Percentiles rank a stretch among this genome's conserved stretches.
Conservation (phyloP, 371 early-diverging fungal species). For the Apophysomyces variabilis region DNA sequence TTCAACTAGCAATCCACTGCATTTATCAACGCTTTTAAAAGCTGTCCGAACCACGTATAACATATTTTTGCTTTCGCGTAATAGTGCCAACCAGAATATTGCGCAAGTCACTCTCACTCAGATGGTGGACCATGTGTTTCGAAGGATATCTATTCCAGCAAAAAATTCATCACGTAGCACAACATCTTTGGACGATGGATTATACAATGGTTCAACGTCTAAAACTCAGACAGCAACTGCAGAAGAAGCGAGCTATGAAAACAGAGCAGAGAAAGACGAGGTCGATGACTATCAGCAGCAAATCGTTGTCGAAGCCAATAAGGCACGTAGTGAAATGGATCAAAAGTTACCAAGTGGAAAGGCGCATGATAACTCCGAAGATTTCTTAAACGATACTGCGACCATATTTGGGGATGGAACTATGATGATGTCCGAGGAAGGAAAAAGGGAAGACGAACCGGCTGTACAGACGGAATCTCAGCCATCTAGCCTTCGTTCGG, state of each 20-base stretch:
- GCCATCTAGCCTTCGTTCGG: neutral
- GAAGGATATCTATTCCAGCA: conserved; percentile 53
- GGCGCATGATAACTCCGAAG: conserved; percentile 47
- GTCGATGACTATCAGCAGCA: conserved; percentile 42
- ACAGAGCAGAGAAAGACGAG: conserved; percentile 12
- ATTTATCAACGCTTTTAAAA: conserved; percentile 78
- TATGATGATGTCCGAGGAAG: conserved; percentile 9
- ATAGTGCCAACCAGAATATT: conserved; percentile 79
- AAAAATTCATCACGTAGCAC: conserved; percentile 9
- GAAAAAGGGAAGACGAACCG: neutral
- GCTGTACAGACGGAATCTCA: neutral
- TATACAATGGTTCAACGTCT: conserved; percentile 9
- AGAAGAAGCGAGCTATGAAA: neutral
- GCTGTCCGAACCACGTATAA: conserved; percentile 82
- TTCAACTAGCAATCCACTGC: conserved; percentile 67
- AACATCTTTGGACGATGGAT: conserved; percentile 16
- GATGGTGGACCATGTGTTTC: conserved; percentile 88
- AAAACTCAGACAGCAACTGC: conserved; percentile 12
- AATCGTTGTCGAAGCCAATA: conserved; percentile 54
- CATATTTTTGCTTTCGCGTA: conserved; percentile 72
- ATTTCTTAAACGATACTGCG: conserved; percentile 52
- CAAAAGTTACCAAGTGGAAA: conserved; percentile 40
- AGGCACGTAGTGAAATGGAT: conserved; percentile 54
- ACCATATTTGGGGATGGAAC: conserved; percentile 48
- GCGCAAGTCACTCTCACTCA: conserved; percentile 90